Base-by-base conservation (phyloP, 1,284 basidiomycete species). In the Rhodofomes roseus region DNA sequence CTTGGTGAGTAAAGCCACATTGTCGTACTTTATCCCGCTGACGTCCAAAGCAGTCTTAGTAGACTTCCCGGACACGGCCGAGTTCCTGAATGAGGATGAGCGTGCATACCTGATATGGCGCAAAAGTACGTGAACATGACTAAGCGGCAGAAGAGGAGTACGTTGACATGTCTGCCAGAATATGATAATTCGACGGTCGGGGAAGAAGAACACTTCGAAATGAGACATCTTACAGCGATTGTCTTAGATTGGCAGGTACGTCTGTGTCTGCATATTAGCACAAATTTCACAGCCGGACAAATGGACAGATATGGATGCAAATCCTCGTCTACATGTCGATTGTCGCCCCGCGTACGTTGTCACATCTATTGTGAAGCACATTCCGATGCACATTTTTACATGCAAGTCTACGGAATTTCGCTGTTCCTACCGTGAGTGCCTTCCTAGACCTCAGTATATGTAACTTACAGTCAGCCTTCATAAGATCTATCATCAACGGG, bases 171-270 rank as follows among this genome's bases (percentile, higher is more conserved):
- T 55, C 84, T 79, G 83, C n/a, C 85, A 54, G 77, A 86, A 18
- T 87, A 84, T 66, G 85, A 87, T 66, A 84, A 83, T 63, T 86
- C 85, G 0, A 79, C 79, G 1, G 85, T 87, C 0, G 86, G 84
- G 0, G 87, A 89, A 65, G 85, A 85, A 61, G 86, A 89, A 59
- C 73, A 77, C 44, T 87, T 87, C 63, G 76, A 79, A 18, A 60
- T 76, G 56, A 74, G 80, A 2, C 84, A 89, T 66, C 65, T 90
- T 23, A 71, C 74, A 68, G 75, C 79, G 22, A 84, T 86, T 0
- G 65, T 89, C 27, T 66, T 66, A 0, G 86, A 89, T 64, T 90
- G 88, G 88, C 87, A 90, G 71, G 77, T 46, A 27, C 27, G 22
- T 22, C 41, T 22, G 23, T 2, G n/a, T 6, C n/a, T 22, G 9